Conservation (phyloP, 179 eudicot species). For the Heliamphora pulchella region DNA sequence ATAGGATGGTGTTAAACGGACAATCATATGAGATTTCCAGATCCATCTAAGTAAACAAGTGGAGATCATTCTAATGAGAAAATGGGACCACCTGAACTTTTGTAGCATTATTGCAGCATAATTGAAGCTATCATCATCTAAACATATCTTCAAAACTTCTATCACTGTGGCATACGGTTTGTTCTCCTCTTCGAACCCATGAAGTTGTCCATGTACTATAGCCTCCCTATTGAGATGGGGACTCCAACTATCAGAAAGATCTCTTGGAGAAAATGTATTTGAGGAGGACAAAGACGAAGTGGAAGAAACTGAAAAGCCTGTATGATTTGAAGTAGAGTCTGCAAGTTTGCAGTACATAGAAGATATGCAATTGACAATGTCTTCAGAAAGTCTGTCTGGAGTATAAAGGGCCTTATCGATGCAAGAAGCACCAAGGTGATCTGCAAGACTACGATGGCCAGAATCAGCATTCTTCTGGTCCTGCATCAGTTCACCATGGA, state of each 20-base stretch:
- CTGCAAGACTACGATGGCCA: constrained; percentile 40
- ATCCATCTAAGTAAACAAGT: background rate
- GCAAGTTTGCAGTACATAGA: constrained; percentile 43
- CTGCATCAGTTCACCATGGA: constrained; percentile 25
- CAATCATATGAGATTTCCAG: background rate
- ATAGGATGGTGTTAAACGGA: background rate
- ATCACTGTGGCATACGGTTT: constrained; percentile 27
- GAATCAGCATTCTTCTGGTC: constrained; percentile 21
- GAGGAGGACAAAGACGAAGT: constrained; percentile 39
- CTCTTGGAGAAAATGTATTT: constrained; percentile 36
- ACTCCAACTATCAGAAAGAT: constrained; percentile 39
- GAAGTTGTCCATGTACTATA: constrained; percentile 10
- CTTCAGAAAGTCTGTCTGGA: constrained; percentile 48
- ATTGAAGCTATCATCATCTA: constrained; percentile 40
- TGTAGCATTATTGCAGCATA: constrained; percentile 46
- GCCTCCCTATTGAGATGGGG: constrained; percentile 32
- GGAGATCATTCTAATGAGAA: background rate
- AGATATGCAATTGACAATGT: constrained; percentile 42
- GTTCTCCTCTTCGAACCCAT: constrained; percentile 22
- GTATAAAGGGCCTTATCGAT: constrained; percentile 20
- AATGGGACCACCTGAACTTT: constrained; percentile 37
- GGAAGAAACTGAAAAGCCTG: constrained; percentile 29
- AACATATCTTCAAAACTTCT: constrained; percentile 31
- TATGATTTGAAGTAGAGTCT: constrained; percentile 20
- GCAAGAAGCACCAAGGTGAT: constrained; percentile 37